These are phyloP conservation scores for Cicer pinnatifidum DNA, from an alignment of 306 rosid genomes.

Conservation along the genomic window DNA sequence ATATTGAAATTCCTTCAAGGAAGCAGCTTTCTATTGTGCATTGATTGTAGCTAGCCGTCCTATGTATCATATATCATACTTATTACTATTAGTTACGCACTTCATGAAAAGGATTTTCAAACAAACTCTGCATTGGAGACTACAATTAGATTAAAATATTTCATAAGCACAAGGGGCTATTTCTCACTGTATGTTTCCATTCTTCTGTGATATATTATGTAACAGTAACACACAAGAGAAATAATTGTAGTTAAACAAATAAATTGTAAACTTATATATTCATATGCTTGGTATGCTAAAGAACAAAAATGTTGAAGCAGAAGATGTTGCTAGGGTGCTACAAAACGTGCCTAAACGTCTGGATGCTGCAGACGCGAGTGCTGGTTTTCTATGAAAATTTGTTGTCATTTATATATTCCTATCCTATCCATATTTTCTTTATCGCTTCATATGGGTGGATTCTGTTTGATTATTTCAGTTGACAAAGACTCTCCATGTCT, in stretches of 20 bases:
- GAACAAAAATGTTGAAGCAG: slow-evolving; percentile 17
- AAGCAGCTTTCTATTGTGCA: slow-evolving; percentile 15
- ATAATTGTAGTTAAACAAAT: background rate
- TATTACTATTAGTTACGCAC: background rate
- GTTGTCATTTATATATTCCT: slow-evolving; percentile 17
- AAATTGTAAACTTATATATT: slow-evolving; percentile 15
- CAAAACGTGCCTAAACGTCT: background rate
- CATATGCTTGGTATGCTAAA: background rate
- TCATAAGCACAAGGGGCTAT: background rate
- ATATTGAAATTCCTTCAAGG: slow-evolving; percentile 1
- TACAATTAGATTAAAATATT: background rate
- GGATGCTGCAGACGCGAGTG: background rate
- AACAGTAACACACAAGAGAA: background rate
- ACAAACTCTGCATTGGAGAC: background rate
- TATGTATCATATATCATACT: background rate
- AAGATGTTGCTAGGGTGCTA: slow-evolving; percentile 19
- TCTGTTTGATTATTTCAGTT: slow-evolving; percentile 7
- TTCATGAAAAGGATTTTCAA: background rate
- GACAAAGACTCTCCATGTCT: slow-evolving; percentile 3
- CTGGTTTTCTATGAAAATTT: slow-evolving; percentile 31
- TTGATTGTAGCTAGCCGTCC: background rate
- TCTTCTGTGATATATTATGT: background rate
- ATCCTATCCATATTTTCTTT: slow-evolving; percentile 24
- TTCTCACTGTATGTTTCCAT: background rate
- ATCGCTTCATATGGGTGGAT: slow-evolving; percentile 30